phyloP scores from a whole-genome alignment of 2,329 filamentous ascomycete genomes.

The Paracorniculantispora psalliotae region DNA sequence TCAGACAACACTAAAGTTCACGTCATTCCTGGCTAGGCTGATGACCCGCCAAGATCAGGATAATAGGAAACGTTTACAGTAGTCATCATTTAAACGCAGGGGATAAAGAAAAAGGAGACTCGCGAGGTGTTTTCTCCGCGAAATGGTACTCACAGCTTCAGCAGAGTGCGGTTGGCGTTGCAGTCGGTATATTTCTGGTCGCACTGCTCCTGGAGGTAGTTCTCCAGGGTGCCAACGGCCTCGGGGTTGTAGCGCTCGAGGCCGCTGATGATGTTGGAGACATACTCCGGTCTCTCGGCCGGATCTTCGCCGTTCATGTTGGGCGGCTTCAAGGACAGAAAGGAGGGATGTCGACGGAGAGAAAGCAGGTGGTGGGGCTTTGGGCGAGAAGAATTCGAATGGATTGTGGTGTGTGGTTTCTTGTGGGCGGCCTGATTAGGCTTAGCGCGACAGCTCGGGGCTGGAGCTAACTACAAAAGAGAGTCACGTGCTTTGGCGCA shows the following conservation, averaged over 20 bases:
- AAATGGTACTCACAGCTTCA: constrained; percentile 80
- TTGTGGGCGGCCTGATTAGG: constrained; percentile 34
- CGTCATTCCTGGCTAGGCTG: constrained; percentile 58
- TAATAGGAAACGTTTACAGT: constrained; percentile 97
- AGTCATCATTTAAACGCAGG: constrained; percentile 61
- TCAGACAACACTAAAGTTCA: constrained; percentile 36
- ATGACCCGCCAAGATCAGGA: constrained; percentile 61
- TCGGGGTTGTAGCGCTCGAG: constrained; percentile 98
- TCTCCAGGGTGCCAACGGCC: constrained; percentile 87
- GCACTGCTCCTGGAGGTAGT: constrained; percentile 91
- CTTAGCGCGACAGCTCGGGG: constrained; percentile 26
- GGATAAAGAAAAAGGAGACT: constrained; percentile 13
- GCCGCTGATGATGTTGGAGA: constrained; percentile 90
- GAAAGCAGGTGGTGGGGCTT: constrained; percentile 38
- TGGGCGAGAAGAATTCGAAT: constrained; percentile 35
- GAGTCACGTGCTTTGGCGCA: constrained; percentile 8
- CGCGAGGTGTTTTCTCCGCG: background rate
- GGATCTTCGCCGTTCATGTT: constrained; percentile 75
- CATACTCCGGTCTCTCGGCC: constrained; percentile 85
- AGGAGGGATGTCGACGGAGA: constrained; percentile 25
- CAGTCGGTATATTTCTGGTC: constrained; percentile 91
- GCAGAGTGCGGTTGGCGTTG: constrained; percentile 90
- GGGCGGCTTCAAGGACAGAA: constrained; percentile 18
- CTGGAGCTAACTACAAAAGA: background rate
- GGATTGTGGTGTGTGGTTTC: constrained; percentile 34